phyloP scores from a whole-genome alignment of 108 stramenopile genomes.

The Bacterosira constricta region DNA sequence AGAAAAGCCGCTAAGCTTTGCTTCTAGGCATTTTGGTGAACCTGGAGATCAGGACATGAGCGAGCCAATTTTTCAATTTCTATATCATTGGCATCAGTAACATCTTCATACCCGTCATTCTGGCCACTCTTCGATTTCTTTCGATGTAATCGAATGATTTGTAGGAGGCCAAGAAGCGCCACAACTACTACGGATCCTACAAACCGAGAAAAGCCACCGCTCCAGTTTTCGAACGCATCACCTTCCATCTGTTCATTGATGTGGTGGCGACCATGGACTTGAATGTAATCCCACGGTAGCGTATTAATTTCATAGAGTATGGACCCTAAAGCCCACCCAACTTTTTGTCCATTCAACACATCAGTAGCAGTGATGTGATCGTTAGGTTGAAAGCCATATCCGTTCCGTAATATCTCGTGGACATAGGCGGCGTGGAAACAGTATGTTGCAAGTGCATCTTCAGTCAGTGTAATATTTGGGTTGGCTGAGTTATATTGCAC shows the following conservation, averaged over 20 bases:
- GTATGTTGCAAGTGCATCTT: constrained; percentile 58
- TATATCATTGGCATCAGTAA: constrained; percentile 11
- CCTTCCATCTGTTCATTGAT: constrained; percentile 2
- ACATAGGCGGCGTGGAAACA: constrained; percentile 85
- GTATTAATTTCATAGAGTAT: constrained; percentile 94
- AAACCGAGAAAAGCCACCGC: constrained; percentile 13
- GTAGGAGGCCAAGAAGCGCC: constrained; percentile 1
- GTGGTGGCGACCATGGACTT: constrained; percentile 25
- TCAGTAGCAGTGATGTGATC: constrained; percentile 76
- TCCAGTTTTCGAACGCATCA: constrained; percentile 13
- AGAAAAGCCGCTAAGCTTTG: too few relatives aligned
- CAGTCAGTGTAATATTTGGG: neutral
- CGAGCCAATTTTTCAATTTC: constrained; percentile 8
- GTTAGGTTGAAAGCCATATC: constrained; percentile 73
- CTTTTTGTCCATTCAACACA: constrained; percentile 78
- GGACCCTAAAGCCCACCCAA: constrained; percentile 88
- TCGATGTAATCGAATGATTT: constrained; percentile 27
- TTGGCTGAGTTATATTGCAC: constrained; percentile 54
- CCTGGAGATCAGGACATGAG: too few relatives aligned
- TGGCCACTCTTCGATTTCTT: neutral
- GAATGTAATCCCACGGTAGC: constrained; percentile 44
- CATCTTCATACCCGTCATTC: constrained; percentile 22
- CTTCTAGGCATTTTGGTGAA: too few relatives aligned
- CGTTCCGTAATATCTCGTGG: constrained; percentile 66
- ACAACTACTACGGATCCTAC: constrained; percentile 2